A percentile compares a stretch with the other conserved stretches of the same genome.
Conservation (phyloP, 2,329 filamentous ascomycete species). For the Colletotrichum melonis region DNA sequence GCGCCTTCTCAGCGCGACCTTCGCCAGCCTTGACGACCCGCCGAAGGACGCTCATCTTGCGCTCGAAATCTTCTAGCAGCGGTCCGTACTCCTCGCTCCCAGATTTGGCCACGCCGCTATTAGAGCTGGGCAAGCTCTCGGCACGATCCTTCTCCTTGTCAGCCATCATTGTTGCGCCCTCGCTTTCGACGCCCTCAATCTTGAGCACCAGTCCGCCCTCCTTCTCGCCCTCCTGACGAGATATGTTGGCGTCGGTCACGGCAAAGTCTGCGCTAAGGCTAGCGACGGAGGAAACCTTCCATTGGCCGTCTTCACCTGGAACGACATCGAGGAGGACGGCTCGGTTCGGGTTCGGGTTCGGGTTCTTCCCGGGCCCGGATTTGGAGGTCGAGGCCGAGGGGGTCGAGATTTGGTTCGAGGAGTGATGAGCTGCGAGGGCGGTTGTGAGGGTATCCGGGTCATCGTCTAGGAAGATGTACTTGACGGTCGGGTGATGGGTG, state of each 20-base stretch:
- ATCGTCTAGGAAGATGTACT: conserved; percentile 95
- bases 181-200: conserved; percentile 66
- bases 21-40: conserved; percentile 65
- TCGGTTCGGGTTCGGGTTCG: conserved; percentile 47
- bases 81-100: conserved; percentile 60
- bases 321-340: conserved; percentile 68
- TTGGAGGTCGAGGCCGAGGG: conserved; percentile 42
- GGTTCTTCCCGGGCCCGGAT: conserved; percentile 34
- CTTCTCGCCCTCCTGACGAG: conserved; percentile 51
- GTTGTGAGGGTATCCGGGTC: conserved; percentile 81
- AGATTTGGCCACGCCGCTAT: conserved; percentile 43
- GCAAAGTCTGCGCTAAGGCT: conserved; percentile 82
- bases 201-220: conserved; percentile 64
- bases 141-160: conserved; percentile 18
- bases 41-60: conserved; percentile 65
- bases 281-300: conserved; percentile 73
- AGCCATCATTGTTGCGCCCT: conserved; percentile 39
- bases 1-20: conserved; percentile 25
- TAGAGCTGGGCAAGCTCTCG: conserved; percentile 38
- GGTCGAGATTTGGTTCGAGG: conserved; percentile 36
- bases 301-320: conserved; percentile 52
- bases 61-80: conserved; percentile 68
- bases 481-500: conserved; percentile 85
- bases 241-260: conserved; percentile 59
- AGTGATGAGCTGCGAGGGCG: conserved; percentile 59